These are phyloP conservation scores for Alternaria metachromatica DNA, from an alignment of 2,329 filamentous ascomycete genomes.

Conservation along the genomic window DNA sequence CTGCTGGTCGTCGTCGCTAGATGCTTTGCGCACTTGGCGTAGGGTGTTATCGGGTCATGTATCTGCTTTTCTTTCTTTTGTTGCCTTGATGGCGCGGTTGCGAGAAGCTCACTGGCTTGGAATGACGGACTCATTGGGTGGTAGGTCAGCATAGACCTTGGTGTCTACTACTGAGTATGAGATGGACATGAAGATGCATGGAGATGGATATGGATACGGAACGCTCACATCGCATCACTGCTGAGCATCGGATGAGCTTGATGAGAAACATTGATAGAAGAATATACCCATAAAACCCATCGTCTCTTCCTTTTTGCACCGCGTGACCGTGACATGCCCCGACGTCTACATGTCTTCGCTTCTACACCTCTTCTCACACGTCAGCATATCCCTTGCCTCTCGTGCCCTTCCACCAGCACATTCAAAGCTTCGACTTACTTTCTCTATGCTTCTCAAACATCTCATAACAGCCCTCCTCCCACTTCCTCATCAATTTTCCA, in stretches of 20 bases:
- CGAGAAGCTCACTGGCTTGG: no score
- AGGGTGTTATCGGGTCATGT: not conserved
- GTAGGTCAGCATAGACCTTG: not conserved
- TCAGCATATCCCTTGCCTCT: not conserved
- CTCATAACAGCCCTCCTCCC: conserved; percentile 21
- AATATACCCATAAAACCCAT: not conserved
- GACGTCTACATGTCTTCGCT: no score
- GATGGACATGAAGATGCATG: not conserved
- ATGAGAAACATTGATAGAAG: not conserved
- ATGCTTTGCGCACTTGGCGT: not conserved
- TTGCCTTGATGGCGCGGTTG: not conserved
- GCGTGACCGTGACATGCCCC: not conserved
- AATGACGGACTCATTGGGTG: not conserved
- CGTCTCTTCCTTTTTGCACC: not conserved
- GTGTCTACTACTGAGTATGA: not conserved
- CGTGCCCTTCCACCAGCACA: not conserved
- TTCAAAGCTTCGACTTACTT: not conserved
- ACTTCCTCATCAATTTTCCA: conserved; percentile 20
- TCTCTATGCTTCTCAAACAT: not conserved
- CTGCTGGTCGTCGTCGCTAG: conserved; percentile 14
- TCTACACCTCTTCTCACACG: not conserved
- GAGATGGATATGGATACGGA: not conserved
- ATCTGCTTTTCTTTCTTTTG: not conserved
- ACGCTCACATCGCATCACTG: not conserved
- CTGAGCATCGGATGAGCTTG: not conserved